A percentile compares a stretch with the other conserved stretches of the same genome.
Evolutionary conservation across 2,329 filamentous ascomycete species (phyloP).

Genomic region (Xylariaceae sp.): DNA sequence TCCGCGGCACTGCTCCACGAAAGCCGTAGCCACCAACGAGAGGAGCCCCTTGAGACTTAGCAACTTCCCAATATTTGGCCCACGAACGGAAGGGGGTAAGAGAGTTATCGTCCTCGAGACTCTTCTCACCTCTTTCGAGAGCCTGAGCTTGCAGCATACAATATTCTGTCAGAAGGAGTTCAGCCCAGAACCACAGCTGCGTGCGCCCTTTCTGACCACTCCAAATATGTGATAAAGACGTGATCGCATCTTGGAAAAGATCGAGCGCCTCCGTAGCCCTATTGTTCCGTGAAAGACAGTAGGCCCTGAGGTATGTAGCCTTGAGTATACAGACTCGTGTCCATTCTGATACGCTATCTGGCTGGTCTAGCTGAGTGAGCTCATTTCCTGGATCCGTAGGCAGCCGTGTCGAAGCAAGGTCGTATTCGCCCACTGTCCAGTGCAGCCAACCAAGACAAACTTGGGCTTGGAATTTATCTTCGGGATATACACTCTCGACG

Average conservation of each 20-base stretch:
- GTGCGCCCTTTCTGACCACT: conserved; percentile 58
- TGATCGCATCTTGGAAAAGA: conserved; percentile 69
- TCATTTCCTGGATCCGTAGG: conserved; percentile 67
- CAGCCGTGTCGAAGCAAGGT: conserved; percentile 63
- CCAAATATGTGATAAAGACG: conserved; percentile 63
- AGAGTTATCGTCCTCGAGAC: conserved; percentile 58
- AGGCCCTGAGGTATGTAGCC: conserved; percentile 77
- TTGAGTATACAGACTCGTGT: conserved; percentile 83
- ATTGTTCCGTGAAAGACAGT: conserved; percentile 57
- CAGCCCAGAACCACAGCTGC: conserved; percentile 79
- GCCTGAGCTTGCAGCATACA: conserved; percentile 72
- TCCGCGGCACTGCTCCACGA: conserved; percentile 63
- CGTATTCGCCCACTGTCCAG: conserved; percentile 75
- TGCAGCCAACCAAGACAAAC: conserved; percentile 87
- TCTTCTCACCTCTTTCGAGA: conserved; percentile 56
- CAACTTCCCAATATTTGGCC: conserved; percentile 69
- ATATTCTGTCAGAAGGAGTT: conserved; percentile 76
- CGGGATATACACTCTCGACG: conserved; percentile 56
- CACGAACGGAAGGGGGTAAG: conserved; percentile 68
- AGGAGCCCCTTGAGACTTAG: conserved; percentile 48
- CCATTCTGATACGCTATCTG: conserved; percentile 71
- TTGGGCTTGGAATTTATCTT: conserved; percentile 77
- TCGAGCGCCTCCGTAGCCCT: conserved; percentile 64
- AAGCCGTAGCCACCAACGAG: conserved; percentile 63
- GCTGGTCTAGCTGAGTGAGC: conserved; percentile 57